Base-by-base conservation (phyloP, 2,329 filamentous ascomycete genomes). In the Fusarium vanettenii region DNA sequence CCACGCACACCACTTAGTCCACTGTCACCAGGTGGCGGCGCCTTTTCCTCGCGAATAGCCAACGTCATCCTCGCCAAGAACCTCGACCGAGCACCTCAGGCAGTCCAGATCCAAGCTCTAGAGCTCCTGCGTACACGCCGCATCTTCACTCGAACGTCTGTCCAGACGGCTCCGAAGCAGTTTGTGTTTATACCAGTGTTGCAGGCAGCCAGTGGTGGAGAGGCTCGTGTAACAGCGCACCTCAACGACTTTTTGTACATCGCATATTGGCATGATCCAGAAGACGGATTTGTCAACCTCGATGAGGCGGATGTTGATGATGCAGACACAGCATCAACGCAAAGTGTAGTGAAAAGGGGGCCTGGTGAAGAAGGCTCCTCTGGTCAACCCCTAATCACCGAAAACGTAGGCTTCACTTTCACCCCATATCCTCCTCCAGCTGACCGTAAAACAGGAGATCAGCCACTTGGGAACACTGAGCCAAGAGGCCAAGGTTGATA, bases 201-300 rank as follows among this genome's bases (percentile, higher is more conserved):
- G 2, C 86, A 83, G 22, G 87, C 86, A 1, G 80, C 81, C 39
- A 82, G 83, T 45, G 86, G 86, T 3, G 86, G 88, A 41, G 79
- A 84, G 50, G 85, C 87, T 5, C 85, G 84, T 60, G 85, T 92
- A 60, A 88, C 86, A 25, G 83, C 82, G 35, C 88, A 94, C 76
- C 80, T 92, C 82, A 97, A 95, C 78, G 95, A 98, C 69, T 91
- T 94, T 73, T 92, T 98, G 75, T 94, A 95, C 80, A 92, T 98
- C 67, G 96, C 94, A 0, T 95, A 98, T 82, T 94, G 92, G 85
- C 95, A 98, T 79, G 89, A 92, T 67, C 87, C 89, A 0, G 87
- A 89, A 2, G 91, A 96, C 80, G 94, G 93, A 0, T 93, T 95
- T 71, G 88, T 91, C 6, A 93, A 97, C 73, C 82, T 96, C 1